Conservation (phyloP, 352 stramenopile species). For the Pythium biforme region DNA sequence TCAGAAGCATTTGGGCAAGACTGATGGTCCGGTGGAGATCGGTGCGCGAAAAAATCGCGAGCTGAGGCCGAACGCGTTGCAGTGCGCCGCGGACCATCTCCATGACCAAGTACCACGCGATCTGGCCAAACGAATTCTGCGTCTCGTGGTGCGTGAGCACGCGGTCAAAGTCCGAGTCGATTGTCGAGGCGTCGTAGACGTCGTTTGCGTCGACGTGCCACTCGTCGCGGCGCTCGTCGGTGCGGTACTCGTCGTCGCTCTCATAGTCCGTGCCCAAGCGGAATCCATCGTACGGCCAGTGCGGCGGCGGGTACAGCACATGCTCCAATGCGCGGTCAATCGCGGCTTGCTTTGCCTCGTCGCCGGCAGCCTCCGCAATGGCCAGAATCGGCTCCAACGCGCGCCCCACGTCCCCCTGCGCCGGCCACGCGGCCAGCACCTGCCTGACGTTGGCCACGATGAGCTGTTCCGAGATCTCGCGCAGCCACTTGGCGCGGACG, state of each 20-base stretch:
- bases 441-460: conserved; percentile 10
- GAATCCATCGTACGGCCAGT: background rate
- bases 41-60: background rate
- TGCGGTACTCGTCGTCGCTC: background rate
- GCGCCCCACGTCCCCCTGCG: background rate
- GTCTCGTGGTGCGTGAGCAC: background rate
- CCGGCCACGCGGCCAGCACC: background rate
- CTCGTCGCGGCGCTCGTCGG: background rate
- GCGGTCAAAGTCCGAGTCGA: background rate
- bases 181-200: background rate
- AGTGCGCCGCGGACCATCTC: background rate
- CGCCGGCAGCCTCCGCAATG: background rate
- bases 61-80: background rate
- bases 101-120: conserved; percentile 11
- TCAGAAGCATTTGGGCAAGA: background rate
- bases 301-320: background rate
- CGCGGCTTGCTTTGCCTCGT: background rate
- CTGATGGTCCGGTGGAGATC: background rate
- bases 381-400: background rate
- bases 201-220: background rate
- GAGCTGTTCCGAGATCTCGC: conserved; percentile 22
- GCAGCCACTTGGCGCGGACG: conserved; percentile 23
- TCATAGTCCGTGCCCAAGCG: background rate
- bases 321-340: background rate
- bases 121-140: conserved; percentile 4